Evolutionary conservation across 345 rosid genomes (phyloP).

Genomic region (Acer negundo): DNA sequence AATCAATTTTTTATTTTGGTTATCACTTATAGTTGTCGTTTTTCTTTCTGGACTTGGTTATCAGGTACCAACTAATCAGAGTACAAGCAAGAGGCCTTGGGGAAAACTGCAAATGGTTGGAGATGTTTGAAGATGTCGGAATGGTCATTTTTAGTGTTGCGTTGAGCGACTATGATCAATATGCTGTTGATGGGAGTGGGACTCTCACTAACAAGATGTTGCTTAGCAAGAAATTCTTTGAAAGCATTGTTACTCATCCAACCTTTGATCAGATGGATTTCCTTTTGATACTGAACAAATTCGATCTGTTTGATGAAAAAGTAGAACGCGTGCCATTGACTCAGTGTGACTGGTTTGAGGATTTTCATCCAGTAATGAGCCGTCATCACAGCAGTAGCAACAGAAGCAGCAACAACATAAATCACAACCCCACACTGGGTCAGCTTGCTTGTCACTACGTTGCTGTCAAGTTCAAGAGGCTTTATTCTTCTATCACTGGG

Average conservation of each 20-base stretch:
- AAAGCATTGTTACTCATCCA: constrained; percentile 82
- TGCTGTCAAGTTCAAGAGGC: constrained; percentile 87
- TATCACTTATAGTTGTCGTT: neutral
- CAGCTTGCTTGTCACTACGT: constrained; percentile 82
- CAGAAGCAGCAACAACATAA: constrained; percentile 55
- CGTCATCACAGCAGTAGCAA: constrained; percentile 44
- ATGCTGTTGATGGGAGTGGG: constrained; percentile 53
- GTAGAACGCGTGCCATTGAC: constrained; percentile 65
- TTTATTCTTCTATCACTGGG: constrained; percentile 69
- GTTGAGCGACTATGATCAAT: constrained; percentile 81
- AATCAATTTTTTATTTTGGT: neutral
- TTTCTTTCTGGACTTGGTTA: constrained; percentile 10
- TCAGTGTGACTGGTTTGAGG: constrained; percentile 86
- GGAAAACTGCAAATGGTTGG: constrained; percentile 95
- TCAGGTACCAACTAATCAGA: constrained; percentile 92
- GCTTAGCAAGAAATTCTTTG: constrained; percentile 69
- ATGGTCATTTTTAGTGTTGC: constrained; percentile 83
- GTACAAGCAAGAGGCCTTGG: constrained; percentile 84
- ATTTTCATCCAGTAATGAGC: constrained; percentile 82
- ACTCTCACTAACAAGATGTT: constrained; percentile 69
- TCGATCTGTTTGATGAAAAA: constrained; percentile 80
- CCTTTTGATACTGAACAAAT: constrained; percentile 84
- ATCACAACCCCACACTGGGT: constrained; percentile 66
- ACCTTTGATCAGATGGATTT: constrained; percentile 88
- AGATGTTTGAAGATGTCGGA: constrained; percentile 98